Evolutionary conservation across 2,329 filamentous ascomycete genomes (phyloP), one percentile per base, ranked within the genome.

Genomic region (Calonectria honghensis): DNA sequence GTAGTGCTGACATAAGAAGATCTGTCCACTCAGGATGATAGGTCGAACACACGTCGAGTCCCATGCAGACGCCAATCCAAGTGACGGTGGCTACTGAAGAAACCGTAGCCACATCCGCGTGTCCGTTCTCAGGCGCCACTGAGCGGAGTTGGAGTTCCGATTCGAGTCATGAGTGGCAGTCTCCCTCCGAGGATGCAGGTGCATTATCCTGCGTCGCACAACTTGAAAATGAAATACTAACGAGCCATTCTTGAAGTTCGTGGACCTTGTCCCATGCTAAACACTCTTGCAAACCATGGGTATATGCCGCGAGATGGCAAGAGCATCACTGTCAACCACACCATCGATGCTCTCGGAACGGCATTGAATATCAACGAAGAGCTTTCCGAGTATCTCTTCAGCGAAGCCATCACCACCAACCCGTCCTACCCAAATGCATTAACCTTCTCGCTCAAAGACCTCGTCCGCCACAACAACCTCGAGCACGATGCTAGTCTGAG

Each of bases 221-320:
- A 10, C 29, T 14, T 52, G 50, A 3, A 13, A 27, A 6, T 4
- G 4, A 32, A 18, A 20, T 31, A 52, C 27, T 54, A 54, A 54
- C 29, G 3, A 31, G 16, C 16, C 13, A 1, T 11, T 32, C 16
- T 31, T 54, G 5, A 54, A 54, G 51, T 54, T 14, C 29, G 63
- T 11, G 48, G 63, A 5, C 45, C 63, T 18, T 66, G 63, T 27
- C 63, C 45, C 32, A 51, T 51, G 45, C 63, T 66, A 2, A 66
- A 52, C 29, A 48, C 32, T 45, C 63, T 66, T 39, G 45, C 45
- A 11, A 66, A 66, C 63, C 63, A 66, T 29, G 63, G 63, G 31
- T 66, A 32, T 11, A 41, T 66, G 11, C 63, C 63, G 18, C 63
- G 63, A 32, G 63, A 66, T 45, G 63, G 63, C 41, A 66, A 66